These are phyloP conservation scores for Cryptococcus amylolentus DNA, from an alignment of 1,284 basidiomycete species.

Conservation along the genomic window DNA sequence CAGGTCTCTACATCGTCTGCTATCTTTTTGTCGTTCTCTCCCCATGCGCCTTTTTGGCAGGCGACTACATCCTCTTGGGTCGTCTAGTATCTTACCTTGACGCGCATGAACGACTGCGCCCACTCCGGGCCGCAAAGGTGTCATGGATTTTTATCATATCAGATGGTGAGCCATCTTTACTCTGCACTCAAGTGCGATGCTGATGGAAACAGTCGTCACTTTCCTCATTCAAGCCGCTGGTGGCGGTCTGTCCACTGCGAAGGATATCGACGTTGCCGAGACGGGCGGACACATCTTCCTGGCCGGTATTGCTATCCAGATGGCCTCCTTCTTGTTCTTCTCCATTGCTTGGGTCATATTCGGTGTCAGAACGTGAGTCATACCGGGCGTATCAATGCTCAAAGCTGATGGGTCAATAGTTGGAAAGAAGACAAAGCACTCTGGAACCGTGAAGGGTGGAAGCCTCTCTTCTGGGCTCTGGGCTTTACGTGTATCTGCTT, in stretches of 20 bases:
- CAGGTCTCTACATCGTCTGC: constrained; percentile 56
- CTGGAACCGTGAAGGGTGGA: constrained; percentile 61
- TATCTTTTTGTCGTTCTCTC: constrained; percentile 64
- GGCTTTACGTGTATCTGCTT: constrained; percentile 64
- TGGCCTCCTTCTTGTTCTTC: constrained; percentile 64
- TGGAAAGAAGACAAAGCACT: constrained; percentile 51
- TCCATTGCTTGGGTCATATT: constrained; percentile 60
- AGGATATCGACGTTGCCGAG: constrained; percentile 29
- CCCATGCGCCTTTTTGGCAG: constrained; percentile 72
- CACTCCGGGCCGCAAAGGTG: constrained; percentile 27
- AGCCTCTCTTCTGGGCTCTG: constrained; percentile 57
- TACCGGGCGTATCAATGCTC: not conserved
- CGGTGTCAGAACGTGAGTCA: constrained; percentile 55
- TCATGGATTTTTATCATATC: constrained; percentile 53
- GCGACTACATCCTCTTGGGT: constrained; percentile 63
- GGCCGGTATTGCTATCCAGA: constrained; percentile 61
- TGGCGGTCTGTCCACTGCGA: constrained; percentile 46
- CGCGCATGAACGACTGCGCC: constrained; percentile 55
- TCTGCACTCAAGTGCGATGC: not conserved
- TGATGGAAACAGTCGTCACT: constrained; percentile 55
- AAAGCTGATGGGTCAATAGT: constrained; percentile 9
- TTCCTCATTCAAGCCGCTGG: constrained; percentile 63
- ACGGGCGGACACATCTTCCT: constrained; percentile 59
- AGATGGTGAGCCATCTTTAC: constrained; percentile 49
- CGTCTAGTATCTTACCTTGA: constrained; percentile 58